phyloP scores from a whole-genome alignment of 2,329 filamentous ascomycete genomes.

The Colletotrichum sp. region DNA sequence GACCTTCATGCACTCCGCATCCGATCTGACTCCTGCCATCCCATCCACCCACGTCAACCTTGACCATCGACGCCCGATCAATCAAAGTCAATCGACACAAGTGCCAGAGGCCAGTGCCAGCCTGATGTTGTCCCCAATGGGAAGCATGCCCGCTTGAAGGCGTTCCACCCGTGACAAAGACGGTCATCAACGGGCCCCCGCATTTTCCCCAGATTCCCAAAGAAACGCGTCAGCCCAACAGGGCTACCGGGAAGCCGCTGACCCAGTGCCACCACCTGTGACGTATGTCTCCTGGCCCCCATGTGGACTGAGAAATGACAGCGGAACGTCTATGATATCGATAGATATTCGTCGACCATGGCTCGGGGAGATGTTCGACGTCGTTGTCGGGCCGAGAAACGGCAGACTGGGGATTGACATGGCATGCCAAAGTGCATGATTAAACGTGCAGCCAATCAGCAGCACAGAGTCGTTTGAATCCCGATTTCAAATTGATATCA shows the following conservation, averaged over 20 bases:
- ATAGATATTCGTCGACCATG: neutral
- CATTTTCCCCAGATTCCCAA: slow-evolving; percentile 14
- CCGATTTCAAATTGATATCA: neutral
- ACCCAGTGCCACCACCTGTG: neutral
- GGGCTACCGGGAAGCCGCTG: neutral
- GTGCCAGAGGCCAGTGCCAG: neutral
- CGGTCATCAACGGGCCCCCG: neutral
- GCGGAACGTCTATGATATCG: neutral
- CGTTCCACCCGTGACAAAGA: neutral
- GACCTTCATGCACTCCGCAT: neutral
- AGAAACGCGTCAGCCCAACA: neutral
- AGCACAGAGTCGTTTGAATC: neutral
- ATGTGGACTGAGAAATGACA: neutral
- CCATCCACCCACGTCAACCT: neutral
- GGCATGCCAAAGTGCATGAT: neutral
- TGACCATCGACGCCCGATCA: neutral
- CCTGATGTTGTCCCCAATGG: neutral
- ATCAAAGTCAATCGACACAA: neutral
- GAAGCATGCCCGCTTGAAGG: neutral
- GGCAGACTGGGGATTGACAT: neutral
- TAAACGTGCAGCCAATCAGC: neutral
- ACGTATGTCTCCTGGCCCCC: neutral
- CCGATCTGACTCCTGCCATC: neutral
- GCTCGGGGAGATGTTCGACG: neutral
- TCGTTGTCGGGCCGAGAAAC: neutral